Percentiles rank a stretch among this genome's conserved stretches.
Evolutionary conservation across 2,329 filamentous ascomycete species (phyloP).

Genomic region (Alternaria arborescens): DNA sequence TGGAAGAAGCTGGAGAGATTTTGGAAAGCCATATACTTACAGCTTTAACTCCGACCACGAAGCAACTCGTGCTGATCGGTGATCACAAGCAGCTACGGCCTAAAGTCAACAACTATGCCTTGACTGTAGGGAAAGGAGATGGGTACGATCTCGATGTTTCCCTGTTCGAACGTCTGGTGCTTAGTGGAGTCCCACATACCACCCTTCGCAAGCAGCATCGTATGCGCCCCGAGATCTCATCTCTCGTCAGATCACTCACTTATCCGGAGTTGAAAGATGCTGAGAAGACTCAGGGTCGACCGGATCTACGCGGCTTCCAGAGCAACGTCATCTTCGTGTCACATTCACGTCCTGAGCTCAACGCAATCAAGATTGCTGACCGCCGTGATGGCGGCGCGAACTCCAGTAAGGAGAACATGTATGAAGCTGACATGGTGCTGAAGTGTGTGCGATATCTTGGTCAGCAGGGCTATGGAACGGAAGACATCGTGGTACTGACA

Average conservation of each 20-base stretch:
- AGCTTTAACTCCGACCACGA: constrained; percentile 62
- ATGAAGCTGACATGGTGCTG: constrained; percentile 72
- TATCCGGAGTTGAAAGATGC: constrained; percentile 70
- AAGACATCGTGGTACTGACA: constrained; percentile 72
- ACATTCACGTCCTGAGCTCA: constrained; percentile 65
- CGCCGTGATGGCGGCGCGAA: constrained; percentile 59
- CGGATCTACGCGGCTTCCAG: constrained; percentile 64
- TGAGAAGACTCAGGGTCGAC: constrained; percentile 58
- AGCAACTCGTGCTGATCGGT: constrained; percentile 75
- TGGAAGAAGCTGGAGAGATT: constrained; percentile 79
- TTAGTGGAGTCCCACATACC: constrained; percentile 62
- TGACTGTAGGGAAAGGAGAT: constrained; percentile 70
- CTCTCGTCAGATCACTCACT: constrained; percentile 64
- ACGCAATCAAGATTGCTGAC: constrained; percentile 56
- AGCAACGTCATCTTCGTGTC: constrained; percentile 72
- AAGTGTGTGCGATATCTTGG: constrained; percentile 71
- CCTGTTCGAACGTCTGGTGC: constrained; percentile 73
- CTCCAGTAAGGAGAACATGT: constrained; percentile 68
- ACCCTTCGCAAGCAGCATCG: constrained; percentile 71
- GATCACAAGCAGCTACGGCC: constrained; percentile 78
- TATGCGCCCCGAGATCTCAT: constrained; percentile 73
- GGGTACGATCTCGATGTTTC: constrained; percentile 74
- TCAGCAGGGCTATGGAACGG: constrained; percentile 74
- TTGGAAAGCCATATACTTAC: constrained; percentile 73
- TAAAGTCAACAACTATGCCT: constrained; percentile 67